Evolutionary conservation across 108 stramenopile species (phyloP).

Genomic region (Pseudonitzschia pungens): DNA sequence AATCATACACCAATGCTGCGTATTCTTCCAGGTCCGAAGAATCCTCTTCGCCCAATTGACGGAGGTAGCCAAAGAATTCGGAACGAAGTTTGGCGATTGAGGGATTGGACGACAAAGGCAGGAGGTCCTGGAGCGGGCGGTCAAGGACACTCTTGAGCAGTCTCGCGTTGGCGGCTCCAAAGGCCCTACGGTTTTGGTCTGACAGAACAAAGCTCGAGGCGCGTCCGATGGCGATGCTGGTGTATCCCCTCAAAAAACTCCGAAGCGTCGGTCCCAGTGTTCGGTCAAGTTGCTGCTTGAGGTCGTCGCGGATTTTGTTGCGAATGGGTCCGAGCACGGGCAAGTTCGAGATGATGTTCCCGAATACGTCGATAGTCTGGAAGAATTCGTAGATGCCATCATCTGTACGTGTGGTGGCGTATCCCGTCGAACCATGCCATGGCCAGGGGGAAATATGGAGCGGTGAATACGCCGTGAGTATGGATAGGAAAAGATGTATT

Average conservation of each 20-base stretch:
- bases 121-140: conserved; percentile 28
- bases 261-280: conserved; percentile 59
- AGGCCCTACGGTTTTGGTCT: conserved; percentile 50
- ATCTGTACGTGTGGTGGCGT: neutral
- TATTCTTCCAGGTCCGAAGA: conserved; percentile 23
- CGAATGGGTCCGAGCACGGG: conserved; percentile 68
- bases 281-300: conserved; percentile 55
- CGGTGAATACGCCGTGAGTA: neutral
- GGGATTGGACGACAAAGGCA: conserved; percentile 19
- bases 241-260: conserved; percentile 57
- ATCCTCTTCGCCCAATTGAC: conserved; percentile 14
- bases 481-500: neutral
- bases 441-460: no score
- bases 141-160: conserved; percentile 53
- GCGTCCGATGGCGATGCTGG: conserved; percentile 53
- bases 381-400: conserved; percentile 72
- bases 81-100: conserved; percentile 5
- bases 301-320: conserved; percentile 64
- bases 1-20: conserved; percentile 30
- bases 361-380: conserved; percentile 62
- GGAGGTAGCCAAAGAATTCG: conserved; percentile 29
- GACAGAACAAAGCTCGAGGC: conserved; percentile 60
- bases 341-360: conserved; percentile 53
- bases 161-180: conserved; percentile 55
- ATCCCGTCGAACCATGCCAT: neutral